phyloP scores from a whole-genome alignment of 148 eudicot genomes.

The Cornus suecica region DNA sequence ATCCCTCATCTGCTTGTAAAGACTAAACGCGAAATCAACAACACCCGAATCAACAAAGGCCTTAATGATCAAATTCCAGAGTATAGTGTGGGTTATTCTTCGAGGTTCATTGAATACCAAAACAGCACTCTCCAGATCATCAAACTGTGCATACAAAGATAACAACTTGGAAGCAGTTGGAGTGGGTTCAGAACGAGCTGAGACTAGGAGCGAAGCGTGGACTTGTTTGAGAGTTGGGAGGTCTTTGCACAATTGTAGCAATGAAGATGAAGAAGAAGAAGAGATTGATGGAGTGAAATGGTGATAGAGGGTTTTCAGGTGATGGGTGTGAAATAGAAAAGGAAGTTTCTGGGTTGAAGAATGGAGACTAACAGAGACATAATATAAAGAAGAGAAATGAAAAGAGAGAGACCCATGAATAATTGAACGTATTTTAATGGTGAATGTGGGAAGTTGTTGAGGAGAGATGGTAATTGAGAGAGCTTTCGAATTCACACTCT shows the following conservation, averaged over 20 bases:
- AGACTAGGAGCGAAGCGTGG: slow-evolving; percentile 23
- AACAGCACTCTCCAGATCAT: slow-evolving; percentile 18
- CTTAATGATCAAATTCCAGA: slow-evolving; percentile 33
- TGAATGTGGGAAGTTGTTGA: neutral
- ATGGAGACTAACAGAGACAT: neutral
- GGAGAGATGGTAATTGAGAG: no score
- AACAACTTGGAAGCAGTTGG: slow-evolving; percentile 20
- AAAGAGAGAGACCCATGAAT: slow-evolving; percentile 5
- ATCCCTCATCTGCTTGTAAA: slow-evolving; percentile 26
- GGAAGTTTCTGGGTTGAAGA: neutral
- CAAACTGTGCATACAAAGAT: slow-evolving; percentile 22
- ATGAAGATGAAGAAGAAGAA: neutral
- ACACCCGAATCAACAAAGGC: slow-evolving; percentile 22
- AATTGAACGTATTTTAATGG: neutral
- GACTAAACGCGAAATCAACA: slow-evolving; percentile 15
- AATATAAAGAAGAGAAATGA: neutral
- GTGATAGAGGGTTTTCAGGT: slow-evolving; percentile 7
- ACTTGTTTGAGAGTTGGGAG: slow-evolving; percentile 24
- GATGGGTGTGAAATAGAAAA: slow-evolving; percentile 7
- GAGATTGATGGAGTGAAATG: neutral
- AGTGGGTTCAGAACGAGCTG: slow-evolving; percentile 3
- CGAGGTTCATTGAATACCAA: slow-evolving; percentile 16
- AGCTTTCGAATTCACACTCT: no score
- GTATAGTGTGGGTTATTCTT: slow-evolving; percentile 11
- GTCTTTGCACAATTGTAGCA: slow-evolving; percentile 14